Percentiles rank a stretch among this genome's conserved stretches.
Evolutionary conservation across 768 basidiomycete species (phyloP).

Genomic region (Royoungia palumana): DNA sequence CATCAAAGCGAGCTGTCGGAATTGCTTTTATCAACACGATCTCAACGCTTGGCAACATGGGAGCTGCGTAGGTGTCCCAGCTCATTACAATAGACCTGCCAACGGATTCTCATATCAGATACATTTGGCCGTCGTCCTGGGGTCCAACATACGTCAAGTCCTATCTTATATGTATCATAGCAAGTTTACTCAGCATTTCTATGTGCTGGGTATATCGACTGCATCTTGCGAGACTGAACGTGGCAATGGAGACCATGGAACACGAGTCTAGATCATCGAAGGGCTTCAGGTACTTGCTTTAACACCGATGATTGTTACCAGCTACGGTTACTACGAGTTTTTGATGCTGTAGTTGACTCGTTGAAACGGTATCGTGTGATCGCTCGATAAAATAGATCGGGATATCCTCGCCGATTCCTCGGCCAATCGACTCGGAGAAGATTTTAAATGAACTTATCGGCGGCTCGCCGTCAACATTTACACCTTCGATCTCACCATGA

Average conservation of each 20-base stretch:
- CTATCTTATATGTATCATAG: constrained; percentile 69
- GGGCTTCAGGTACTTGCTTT: too few species aligned
- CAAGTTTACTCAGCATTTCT: constrained; percentile 46
- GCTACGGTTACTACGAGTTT: too few species aligned
- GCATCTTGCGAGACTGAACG: constrained; percentile 17
- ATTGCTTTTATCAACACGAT: constrained; percentile 81
- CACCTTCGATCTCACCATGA: constrained; percentile 12
- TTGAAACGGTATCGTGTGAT: too few species aligned
- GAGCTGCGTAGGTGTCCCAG: constrained; percentile 63
- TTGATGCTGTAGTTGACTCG: too few species aligned
- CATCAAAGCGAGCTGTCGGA: constrained; percentile 84
- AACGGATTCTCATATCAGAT: constrained; percentile 18
- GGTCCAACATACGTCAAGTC: constrained; percentile 68
- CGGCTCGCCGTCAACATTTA: neutral
- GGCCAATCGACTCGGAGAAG: constrained; percentile 2
- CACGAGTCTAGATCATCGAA: too few species aligned
- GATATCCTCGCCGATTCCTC: too few species aligned
- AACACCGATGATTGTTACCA: too few species aligned
- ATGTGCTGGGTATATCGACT: constrained; percentile 49
- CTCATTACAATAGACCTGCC: constrained; percentile 24
- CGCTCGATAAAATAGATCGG: constrained; percentile 2
- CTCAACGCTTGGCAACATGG: constrained; percentile 79
- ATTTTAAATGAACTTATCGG: constrained; percentile 1
- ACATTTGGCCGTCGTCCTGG: constrained; percentile 67
- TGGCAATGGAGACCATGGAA: too few species aligned